Percentiles rank a stretch among this genome's conserved stretches.
phyloP scores from a whole-genome alignment of 768 basidiomycete genomes.

The Tylopilus sp. region DNA sequence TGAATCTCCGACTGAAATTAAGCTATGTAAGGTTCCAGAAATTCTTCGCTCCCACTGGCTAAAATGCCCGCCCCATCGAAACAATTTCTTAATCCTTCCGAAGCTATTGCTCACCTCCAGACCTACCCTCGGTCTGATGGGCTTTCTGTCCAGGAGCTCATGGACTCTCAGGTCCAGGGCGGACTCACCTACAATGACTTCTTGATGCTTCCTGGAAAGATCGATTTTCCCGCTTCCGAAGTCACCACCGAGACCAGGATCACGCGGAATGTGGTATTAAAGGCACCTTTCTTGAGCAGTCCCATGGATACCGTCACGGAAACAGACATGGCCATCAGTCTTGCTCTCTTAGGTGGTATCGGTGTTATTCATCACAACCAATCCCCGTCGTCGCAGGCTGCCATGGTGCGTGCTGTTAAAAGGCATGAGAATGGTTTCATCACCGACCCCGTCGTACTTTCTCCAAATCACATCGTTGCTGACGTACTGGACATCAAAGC shows the following conservation, averaged over 20 bases:
- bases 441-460: conserved; percentile 86
- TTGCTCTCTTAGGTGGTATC: conserved; percentile 94
- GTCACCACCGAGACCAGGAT: conserved; percentile 83
- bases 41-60: conserved; percentile 19
- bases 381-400: conserved; percentile 77
- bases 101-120: conserved; percentile 74
- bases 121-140: conserved; percentile 76
- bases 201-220: conserved; percentile 90
- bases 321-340: conserved; percentile 85
- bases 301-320: conserved; percentile 99
- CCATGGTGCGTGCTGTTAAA: conserved; percentile 97
- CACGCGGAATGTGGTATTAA: conserved; percentile 86
- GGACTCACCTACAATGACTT: conserved; percentile 99
- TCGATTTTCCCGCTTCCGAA: conserved; percentile 82
- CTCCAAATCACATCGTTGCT: conserved; percentile 71
- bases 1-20: conserved; percentile 11
- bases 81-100: conserved; percentile 58
- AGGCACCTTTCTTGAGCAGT: conserved; percentile 95
- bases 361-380: conserved; percentile 99
- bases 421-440: conserved; percentile 99
- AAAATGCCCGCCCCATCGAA: conserved; percentile 33
- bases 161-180: conserved; percentile 81
- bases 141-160: conserved; percentile 78
- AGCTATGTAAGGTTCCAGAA: neutral
- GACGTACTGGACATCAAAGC: conserved; percentile 94